Percentiles rank a stretch among this genome's conserved stretches.
Conservation (phyloP, 1,139 yeast genomes). For the Ogataea hybrid region DNA sequence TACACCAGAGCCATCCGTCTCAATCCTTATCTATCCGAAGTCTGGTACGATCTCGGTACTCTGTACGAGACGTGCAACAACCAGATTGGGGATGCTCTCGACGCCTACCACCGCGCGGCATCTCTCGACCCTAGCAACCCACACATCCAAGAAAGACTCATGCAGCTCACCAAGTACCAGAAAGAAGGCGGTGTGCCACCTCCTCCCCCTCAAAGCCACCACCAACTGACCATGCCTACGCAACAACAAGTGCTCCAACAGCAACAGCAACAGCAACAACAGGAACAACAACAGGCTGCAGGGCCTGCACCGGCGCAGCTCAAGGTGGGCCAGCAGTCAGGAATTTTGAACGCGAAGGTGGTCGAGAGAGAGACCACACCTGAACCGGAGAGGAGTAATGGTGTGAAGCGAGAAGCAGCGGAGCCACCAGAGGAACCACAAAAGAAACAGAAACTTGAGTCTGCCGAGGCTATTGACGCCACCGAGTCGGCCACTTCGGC, state of each 20-base stretch:
- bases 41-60: constrained; percentile 98
- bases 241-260: constrained; percentile 35
- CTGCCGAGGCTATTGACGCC: constrained; percentile 2
- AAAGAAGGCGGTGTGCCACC: constrained; percentile 71
- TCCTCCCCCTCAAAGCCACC: constrained; percentile 58
- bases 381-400: constrained; percentile 1
- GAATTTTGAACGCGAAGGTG: background rate
- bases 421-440: constrained; percentile 2
- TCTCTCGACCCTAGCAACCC: constrained; percentile 92
- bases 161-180: constrained; percentile 74
- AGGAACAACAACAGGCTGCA: constrained; percentile 30
- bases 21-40: constrained; percentile 94
- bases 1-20: constrained; percentile 94
- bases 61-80: constrained; percentile 95
- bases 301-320: constrained; percentile 28
- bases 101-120: constrained; percentile 95
- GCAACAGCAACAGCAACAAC: constrained; percentile 31
- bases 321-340: constrained; percentile 27
- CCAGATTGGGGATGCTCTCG: constrained; percentile 91
- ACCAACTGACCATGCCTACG: constrained; percentile 33
- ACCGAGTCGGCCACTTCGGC: background rate
- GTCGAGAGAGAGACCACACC: background rate
- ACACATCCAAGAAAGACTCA: constrained; percentile 89
- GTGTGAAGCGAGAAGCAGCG: constrained; percentile 6
- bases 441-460: constrained; percentile 3